Conservation (phyloP, 2,329 filamentous ascomycete genomes). For the Cadophora gregata region DNA sequence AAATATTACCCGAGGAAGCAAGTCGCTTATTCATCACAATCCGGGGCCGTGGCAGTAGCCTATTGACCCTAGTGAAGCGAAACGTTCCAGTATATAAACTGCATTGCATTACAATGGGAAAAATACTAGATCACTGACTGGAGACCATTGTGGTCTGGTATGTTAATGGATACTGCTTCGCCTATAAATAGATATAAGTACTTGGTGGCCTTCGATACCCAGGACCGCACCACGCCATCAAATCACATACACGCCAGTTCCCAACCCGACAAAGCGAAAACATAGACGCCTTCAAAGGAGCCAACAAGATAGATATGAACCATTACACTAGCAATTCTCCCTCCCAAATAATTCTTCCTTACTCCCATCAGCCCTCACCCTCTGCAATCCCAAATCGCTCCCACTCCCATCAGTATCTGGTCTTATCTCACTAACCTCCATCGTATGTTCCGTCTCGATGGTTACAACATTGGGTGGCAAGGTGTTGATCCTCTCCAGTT, state of each 20-base stretch:
- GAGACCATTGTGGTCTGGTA: no score
- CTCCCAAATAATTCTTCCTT: conserved; percentile 21
- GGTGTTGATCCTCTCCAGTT: conserved; percentile 21
- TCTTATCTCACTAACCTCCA: neutral
- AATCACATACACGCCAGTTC: neutral
- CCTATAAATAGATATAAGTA: no score
- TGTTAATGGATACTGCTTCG: neutral
- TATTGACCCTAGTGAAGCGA: neutral
- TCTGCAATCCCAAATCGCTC: neutral
- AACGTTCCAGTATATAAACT: no score
- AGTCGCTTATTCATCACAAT: conserved; percentile 1
- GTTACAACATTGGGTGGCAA: conserved; percentile 29
- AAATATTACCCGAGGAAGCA: neutral
- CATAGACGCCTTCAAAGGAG: no score
- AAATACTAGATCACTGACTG: no score
- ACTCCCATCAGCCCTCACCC: conserved; percentile 9
- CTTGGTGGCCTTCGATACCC: no score
- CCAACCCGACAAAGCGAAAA: neutral
- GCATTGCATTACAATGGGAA: no score
- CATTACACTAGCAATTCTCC: conserved; percentile 11
- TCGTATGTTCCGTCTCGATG: conserved; percentile 28
- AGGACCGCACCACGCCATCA: neutral
- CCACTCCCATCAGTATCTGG: conserved; percentile 9
- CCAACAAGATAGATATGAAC: neutral
- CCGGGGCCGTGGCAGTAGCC: neutral